Evolutionary conservation across 768 basidiomycete species (phyloP).

Genomic region (Coprinopsis cinerea): DNA sequence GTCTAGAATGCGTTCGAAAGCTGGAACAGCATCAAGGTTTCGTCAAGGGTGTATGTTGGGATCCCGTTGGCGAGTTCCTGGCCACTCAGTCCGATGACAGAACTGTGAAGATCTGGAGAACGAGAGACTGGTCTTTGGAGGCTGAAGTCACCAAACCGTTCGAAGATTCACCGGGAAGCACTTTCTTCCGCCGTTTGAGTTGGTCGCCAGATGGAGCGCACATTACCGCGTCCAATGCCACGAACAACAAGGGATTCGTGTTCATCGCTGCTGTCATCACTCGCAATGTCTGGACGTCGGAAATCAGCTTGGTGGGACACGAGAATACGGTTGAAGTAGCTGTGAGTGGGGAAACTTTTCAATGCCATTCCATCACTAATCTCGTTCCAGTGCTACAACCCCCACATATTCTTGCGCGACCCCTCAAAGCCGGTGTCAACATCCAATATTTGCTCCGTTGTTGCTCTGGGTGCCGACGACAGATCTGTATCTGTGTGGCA

Average conservation of each 20-base stretch:
- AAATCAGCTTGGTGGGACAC: conserved; percentile 93
- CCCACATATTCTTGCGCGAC: conserved; percentile 86
- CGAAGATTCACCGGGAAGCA: conserved; percentile 88
- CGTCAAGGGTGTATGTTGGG: conserved; percentile 98
- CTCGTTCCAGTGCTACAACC: conserved; percentile 71
- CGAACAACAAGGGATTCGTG: conserved; percentile 92
- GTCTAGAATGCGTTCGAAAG: conserved; percentile 79
- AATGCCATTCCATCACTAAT: neutral
- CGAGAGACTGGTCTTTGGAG: conserved; percentile 85
- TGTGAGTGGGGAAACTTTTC: conserved; percentile 37
- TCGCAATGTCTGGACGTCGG: conserved; percentile 81
- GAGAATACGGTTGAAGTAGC: conserved; percentile 96
- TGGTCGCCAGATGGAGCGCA: conserved; percentile 99
- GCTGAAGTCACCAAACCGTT: conserved; percentile 87
- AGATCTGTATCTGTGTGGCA: conserved; percentile 95
- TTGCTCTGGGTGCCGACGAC: conserved; percentile 92
- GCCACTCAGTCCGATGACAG: conserved; percentile 98
- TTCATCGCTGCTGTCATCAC: conserved; percentile 97
- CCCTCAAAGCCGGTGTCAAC: conserved; percentile 61
- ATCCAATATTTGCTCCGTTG: conserved; percentile 84
- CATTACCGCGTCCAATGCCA: conserved; percentile 95
- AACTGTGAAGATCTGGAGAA: conserved; percentile 95
- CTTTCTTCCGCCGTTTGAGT: conserved; percentile 88
- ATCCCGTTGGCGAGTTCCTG: conserved; percentile 95
- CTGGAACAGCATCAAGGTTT: conserved; percentile 91